phyloP scores from a whole-genome alignment of 352 stramenopile genomes.

The Phytophthora pluvialis region DNA sequence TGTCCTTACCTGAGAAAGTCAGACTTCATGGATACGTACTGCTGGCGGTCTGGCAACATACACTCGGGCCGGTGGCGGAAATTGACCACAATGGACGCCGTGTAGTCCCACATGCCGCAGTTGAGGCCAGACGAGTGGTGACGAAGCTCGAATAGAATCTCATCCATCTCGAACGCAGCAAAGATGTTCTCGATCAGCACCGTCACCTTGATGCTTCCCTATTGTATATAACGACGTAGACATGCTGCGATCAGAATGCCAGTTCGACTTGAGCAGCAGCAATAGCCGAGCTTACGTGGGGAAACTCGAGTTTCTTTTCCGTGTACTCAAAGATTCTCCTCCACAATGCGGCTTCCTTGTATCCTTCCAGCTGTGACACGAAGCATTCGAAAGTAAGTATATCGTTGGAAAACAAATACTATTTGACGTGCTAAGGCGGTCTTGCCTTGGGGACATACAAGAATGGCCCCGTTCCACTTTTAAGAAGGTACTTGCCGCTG shows the following conservation, averaged over 20 bases:
- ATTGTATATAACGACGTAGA: neutral
- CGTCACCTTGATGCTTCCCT: conserved; percentile 88
- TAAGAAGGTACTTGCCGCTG: conserved; percentile 77
- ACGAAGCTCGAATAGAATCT: conserved; percentile 95
- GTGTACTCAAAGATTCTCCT: conserved; percentile 94
- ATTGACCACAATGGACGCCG: conserved; percentile 96
- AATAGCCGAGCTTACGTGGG: conserved; percentile 49
- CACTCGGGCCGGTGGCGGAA: conserved; percentile 83
- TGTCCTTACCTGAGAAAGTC: conserved; percentile 56
- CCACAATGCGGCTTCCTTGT: conserved; percentile 95
- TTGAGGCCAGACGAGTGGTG: conserved; percentile 96
- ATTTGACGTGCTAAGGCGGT: neutral
- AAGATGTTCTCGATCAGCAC: conserved; percentile 97
- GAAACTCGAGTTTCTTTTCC: conserved; percentile 88
- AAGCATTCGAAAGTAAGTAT: conserved; percentile 5
- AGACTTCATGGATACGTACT: conserved; percentile 76
- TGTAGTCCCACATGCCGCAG: conserved; percentile 98
- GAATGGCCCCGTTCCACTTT: conserved; percentile 87
- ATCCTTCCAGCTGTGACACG: conserved; percentile 78
- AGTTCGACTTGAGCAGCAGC: neutral
- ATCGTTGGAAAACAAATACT: neutral
- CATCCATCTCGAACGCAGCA: conserved; percentile 97
- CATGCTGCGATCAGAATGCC: neutral
- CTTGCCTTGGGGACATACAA: conserved; percentile 94
- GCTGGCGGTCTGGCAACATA: conserved; percentile 92